phyloP scores from a whole-genome alignment of 2,329 filamentous ascomycete species.

The Botrytis squamosa region DNA sequence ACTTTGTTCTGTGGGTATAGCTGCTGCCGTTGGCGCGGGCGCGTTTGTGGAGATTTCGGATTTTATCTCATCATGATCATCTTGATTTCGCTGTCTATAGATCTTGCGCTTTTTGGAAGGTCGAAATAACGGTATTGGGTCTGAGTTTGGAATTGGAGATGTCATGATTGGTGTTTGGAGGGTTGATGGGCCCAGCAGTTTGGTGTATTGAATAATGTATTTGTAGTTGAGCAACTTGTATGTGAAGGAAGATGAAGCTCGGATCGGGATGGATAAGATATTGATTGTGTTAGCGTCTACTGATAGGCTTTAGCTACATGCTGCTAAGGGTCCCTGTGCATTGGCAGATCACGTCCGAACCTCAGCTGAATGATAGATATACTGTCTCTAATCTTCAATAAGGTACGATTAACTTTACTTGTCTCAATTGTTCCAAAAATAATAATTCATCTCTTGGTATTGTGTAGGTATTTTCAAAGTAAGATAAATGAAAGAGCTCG shows the following conservation, averaged over 20 bases:
- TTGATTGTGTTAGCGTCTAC: slow-evolving; percentile 3
- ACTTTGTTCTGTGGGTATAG: slow-evolving; percentile 27
- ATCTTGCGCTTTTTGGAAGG: slow-evolving; percentile 59
- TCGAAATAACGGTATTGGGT: slow-evolving; percentile 46
- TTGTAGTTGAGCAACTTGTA: neutral
- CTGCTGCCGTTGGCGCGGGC: slow-evolving; percentile 22
- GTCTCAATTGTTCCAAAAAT: neutral
- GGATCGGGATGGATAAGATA: neutral
- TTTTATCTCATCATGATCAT: slow-evolving; percentile 34
- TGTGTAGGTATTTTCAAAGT: neutral
- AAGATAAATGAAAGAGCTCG: neutral
- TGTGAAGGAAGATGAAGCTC: neutral
- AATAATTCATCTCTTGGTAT: neutral
- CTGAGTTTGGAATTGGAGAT: slow-evolving; percentile 13
- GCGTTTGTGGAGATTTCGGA: slow-evolving; percentile 16
- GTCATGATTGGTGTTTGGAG: slow-evolving; percentile 15
- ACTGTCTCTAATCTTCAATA: neutral
- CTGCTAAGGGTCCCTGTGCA: neutral
- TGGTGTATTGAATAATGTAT: neutral
- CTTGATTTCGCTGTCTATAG: slow-evolving; percentile 51
- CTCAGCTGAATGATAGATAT: neutral
- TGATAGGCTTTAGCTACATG: neutral
- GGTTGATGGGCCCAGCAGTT: neutral
- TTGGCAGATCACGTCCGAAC: neutral
- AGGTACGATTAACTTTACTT: neutral